These are phyloP conservation scores for Coprinellus aureogranulatus DNA, from an alignment of 768 basidiomycete genomes.

Conservation along the genomic window DNA sequence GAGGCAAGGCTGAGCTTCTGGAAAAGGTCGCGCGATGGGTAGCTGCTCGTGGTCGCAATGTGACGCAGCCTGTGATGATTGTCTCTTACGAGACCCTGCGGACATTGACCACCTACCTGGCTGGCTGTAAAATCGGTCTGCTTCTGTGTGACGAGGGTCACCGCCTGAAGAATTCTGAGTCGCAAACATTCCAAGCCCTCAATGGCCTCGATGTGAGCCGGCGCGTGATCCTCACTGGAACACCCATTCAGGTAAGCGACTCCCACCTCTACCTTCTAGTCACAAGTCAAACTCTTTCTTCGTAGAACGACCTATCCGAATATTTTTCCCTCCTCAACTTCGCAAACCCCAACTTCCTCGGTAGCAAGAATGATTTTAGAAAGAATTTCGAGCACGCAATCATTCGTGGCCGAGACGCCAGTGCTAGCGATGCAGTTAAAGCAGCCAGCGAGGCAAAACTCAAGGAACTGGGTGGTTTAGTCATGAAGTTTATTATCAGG, in stretches of 20 bases:
- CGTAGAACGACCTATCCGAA: conserved; percentile 92
- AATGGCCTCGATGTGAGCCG: conserved; percentile 82
- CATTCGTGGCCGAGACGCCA: conserved; percentile 85
- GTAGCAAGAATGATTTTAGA: conserved; percentile 84
- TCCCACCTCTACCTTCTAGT: too few relatives aligned
- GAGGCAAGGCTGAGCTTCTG: conserved; percentile 76
- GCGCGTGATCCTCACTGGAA: conserved; percentile 91
- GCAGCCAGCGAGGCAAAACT: conserved; percentile 85
- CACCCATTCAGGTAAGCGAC: conserved; percentile 93
- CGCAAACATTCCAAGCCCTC: conserved; percentile 82
- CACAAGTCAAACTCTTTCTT: too few relatives aligned
- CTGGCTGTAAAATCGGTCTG: conserved; percentile 79
- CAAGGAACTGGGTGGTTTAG: conserved; percentile 83
- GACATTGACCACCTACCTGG: conserved; percentile 71
- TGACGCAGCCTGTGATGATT: conserved; percentile 98
- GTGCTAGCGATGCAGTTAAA: conserved; percentile 76
- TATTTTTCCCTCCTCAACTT: conserved; percentile 93
- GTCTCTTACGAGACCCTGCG: conserved; percentile 97
- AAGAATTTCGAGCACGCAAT: conserved; percentile 95
- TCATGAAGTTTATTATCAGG: conserved; percentile 92
- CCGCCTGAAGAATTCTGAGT: conserved; percentile 93
- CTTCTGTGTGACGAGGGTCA: conserved; percentile 98
- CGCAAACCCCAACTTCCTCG: conserved; percentile 88
- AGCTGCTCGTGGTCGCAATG: conserved; percentile 80
- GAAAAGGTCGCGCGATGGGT: conserved; percentile 87